Percentiles rank a stretch among this genome's conserved stretches.
Conservation (phyloP, 306 rosid genomes). For the Dryas octopetala region DNA sequence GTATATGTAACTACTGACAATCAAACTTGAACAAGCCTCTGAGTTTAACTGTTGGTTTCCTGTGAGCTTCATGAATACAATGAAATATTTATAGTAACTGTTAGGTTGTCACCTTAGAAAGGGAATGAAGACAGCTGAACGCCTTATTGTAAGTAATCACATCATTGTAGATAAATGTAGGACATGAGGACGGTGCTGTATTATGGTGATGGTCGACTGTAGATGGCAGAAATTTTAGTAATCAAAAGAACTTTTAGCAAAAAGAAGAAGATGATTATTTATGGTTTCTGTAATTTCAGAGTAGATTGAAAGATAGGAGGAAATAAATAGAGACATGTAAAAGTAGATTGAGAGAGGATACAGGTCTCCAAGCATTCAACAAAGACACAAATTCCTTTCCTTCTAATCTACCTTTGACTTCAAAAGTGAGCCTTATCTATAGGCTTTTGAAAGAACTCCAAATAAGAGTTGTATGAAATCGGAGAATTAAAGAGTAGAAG, state of each 20-base stretch:
- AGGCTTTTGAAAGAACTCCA: neutral
- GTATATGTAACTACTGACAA: neutral
- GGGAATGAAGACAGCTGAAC: neutral
- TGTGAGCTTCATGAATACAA: neutral
- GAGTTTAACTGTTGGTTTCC: neutral
- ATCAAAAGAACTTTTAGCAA: neutral
- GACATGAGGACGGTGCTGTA: neutral
- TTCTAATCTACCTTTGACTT: neutral
- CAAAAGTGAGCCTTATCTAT: neutral
- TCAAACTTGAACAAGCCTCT: neutral
- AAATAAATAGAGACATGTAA: neutral
- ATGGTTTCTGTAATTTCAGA: neutral
- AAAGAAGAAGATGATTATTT: neutral
- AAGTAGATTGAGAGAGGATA: no score
- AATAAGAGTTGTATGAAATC: neutral
- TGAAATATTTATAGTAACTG: neutral
- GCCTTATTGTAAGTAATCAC: neutral
- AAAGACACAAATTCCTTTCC: no score
- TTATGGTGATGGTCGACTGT: neutral
- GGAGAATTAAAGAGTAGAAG: no score
- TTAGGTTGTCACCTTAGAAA: neutral
- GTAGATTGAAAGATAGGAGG: neutral
- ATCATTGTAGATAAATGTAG: neutral
- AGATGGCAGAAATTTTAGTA: neutral
- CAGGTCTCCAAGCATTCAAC: no score